These are phyloP conservation scores for Volvariella surrecta DNA, from an alignment of 1,284 basidiomycete species.

Conservation along the genomic window DNA sequence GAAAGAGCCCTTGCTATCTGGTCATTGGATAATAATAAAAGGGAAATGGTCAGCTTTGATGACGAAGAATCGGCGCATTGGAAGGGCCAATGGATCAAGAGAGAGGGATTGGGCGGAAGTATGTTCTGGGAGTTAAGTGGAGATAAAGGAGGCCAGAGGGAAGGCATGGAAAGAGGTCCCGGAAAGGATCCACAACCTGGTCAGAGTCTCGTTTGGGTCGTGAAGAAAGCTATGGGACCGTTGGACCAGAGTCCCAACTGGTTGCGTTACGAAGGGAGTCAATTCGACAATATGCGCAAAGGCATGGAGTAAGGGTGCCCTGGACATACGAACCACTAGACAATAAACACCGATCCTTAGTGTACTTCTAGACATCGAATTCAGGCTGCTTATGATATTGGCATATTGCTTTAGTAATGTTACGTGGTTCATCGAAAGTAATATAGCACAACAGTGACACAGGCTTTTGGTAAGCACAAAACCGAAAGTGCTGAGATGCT, in stretches of 20 bases:
- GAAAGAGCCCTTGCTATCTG: constrained; percentile 57
- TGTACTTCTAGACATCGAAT: too few species aligned
- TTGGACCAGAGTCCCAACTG: constrained; percentile 59
- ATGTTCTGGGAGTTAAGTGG: constrained; percentile 87
- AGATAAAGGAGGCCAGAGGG: constrained; percentile 58
- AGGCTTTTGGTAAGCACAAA: too few species aligned
- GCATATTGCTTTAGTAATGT: too few species aligned
- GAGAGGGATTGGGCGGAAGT: constrained; percentile 65
- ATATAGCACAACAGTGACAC: too few species aligned
- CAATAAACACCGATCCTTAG: background rate
- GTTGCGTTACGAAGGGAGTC: constrained; percentile 61
- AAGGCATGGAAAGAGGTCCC: constrained; percentile 61
- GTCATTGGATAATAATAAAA: constrained; percentile 59
- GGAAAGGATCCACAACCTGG: constrained; percentile 59
- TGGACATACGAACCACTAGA: too few species aligned
- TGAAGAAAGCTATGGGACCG: constrained; percentile 71
- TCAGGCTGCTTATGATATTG: too few species aligned
- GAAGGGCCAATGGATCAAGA: constrained; percentile 73
- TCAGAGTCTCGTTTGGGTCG: constrained; percentile 53
- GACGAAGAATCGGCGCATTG: constrained; percentile 54
- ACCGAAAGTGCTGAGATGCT: too few species aligned
- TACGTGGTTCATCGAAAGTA: too few species aligned
- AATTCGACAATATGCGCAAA: constrained; percentile 70
- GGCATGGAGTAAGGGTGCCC: constrained; percentile 35
- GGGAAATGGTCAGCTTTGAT: constrained; percentile 79